phyloP scores from a whole-genome alignment of 139 green algal genomes.

The Coccomyxa sp. region DNA sequence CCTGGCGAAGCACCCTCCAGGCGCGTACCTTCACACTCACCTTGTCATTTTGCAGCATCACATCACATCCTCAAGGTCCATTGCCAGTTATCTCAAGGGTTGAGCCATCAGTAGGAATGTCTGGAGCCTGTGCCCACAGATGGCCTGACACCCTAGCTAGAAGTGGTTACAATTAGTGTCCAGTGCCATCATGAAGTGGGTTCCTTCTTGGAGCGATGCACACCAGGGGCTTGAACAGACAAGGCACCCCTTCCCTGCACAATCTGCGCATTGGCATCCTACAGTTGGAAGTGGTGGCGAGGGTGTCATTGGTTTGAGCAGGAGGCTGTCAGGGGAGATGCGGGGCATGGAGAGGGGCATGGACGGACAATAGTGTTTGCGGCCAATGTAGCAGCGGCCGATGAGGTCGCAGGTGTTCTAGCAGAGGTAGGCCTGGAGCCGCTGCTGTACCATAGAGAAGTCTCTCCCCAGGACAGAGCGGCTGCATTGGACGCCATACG shows the following conservation, averaged over 20 bases:
- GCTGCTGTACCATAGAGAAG: conserved; percentile 49
- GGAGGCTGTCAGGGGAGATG: conserved; percentile 20
- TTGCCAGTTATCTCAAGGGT: background rate
- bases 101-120: background rate
- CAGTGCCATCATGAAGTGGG: too few relatives aligned
- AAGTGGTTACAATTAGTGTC: too few relatives aligned
- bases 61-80: background rate
- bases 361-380: conserved; percentile 82
- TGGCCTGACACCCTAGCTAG: too few relatives aligned
- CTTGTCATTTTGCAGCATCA: background rate
- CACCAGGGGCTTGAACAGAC: too few relatives aligned
- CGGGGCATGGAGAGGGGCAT: conserved; percentile 1
- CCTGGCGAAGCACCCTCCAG: conserved; percentile 9
- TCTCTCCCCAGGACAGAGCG: conserved; percentile 26
- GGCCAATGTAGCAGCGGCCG: conserved; percentile 43
- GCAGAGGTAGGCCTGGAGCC: conserved; percentile 15
- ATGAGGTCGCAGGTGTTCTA: conserved; percentile 40
- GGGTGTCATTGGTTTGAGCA: background rate
- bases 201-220: too few relatives aligned
- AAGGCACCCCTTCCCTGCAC: too few relatives aligned
- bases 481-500: conserved; percentile 26
- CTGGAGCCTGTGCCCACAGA: too few relatives aligned
- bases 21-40: background rate
- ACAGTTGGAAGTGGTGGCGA: too few relatives aligned
- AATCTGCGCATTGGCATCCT: too few relatives aligned